These are phyloP conservation scores for Schoenoplectus tabernaemontani DNA, from an alignment of 202 grass and related monocot species.

Conservation along the genomic window DNA sequence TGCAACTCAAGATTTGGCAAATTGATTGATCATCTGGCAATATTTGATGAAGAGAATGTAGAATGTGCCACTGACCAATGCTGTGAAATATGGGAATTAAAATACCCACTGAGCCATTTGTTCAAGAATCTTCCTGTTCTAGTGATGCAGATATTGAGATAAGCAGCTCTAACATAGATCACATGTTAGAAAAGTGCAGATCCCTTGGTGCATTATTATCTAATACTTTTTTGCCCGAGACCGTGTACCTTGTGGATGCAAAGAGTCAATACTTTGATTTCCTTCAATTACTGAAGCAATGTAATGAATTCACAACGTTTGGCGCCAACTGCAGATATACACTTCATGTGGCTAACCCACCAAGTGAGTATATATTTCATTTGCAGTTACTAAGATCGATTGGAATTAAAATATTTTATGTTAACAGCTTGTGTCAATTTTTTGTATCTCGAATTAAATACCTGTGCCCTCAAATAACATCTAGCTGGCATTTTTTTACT, in stretches of 20 bases:
- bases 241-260: constrained; percentile 70
- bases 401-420: background rate
- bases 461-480: background rate
- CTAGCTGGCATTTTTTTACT: background rate
- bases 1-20: constrained; percentile 56
- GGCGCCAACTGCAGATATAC: constrained; percentile 67
- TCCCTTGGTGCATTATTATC: constrained; percentile 35
- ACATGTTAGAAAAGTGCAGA: constrained; percentile 29
- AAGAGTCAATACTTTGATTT: constrained; percentile 47
- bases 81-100: constrained; percentile 56
- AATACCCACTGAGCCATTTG: constrained; percentile 59
- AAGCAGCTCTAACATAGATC: constrained; percentile 24
- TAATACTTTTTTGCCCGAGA: constrained; percentile 51
- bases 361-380: constrained; percentile 44
- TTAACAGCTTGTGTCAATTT: background rate
- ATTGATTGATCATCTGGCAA: constrained; percentile 51
- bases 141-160: background rate
- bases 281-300: constrained; percentile 55
- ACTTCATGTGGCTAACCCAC: constrained; percentile 86
- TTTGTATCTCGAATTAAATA: background rate
- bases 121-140: constrained; percentile 25
- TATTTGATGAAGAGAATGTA: constrained; percentile 70
- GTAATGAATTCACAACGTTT: constrained; percentile 10
- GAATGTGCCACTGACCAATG: constrained; percentile 54
- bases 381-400: background rate